Evolutionary conservation across 1,139 yeast species (phyloP), one percentile per base, ranked within the genome.

Genomic region (Pichia sp.): DNA sequence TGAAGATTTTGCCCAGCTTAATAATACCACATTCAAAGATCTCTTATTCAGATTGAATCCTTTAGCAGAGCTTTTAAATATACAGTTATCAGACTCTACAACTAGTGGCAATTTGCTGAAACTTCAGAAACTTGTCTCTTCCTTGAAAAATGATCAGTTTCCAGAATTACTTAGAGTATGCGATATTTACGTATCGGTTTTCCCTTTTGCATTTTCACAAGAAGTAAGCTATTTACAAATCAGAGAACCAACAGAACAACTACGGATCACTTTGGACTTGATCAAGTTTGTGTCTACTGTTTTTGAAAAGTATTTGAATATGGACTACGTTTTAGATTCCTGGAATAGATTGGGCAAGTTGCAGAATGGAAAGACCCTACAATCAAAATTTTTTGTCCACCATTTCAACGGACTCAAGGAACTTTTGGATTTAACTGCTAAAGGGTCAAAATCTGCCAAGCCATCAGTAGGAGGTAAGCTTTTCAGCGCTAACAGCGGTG

Each of bases 371-470:
- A 59, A 62, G 37, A n/a, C 53, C 5, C 36, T 57, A 30, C 62
- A 62, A 43, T 60, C 67, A 1, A 63, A 60, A 41, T 77, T 84
- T 41, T 80, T 83, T 30, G 80, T 87, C 2, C 77, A 74, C 54
- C 88, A 84, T 60, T 68, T 84, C 57, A 79, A 79, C 56, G 74
- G 83, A 3, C 75, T 84, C 49, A 74, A 84, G 55, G 62, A 72
- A 40, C 74, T 82, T 21, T 71, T 84, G 50, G 86, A 55, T 18
- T 39, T 23, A n/a, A 45, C 45, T 30, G 30, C 44, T 22, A 30
- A 7, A 21, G n/a, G n/a, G 7, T 36, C 36, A 8, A 36, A 28
- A 6, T 39, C 48, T 28, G 22, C 21, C 13, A 8, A 19, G 13
- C 7, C 41, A 18, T 39, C 41, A 39, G 13, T 5, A 18, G 37